Evolutionary conservation across 1,284 basidiomycete genomes (phyloP).

Genomic region (Ustilago hordei): DNA sequence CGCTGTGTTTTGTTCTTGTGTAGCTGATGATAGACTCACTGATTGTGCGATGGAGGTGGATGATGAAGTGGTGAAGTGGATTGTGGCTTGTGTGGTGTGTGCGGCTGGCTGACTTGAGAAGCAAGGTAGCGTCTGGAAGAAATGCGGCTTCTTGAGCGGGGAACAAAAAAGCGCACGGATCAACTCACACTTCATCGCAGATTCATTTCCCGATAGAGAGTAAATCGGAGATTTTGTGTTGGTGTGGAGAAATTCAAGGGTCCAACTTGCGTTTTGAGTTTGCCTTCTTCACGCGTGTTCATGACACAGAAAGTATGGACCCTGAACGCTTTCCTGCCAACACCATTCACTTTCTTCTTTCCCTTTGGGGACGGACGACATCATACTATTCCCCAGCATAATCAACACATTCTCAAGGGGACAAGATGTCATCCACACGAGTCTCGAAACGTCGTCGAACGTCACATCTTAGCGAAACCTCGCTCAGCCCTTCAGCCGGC

Average conservation of each 20-base stretch:
- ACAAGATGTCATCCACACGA: background rate
- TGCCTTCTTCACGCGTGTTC: background rate
- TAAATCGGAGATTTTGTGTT: background rate
- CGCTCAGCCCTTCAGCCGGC: background rate
- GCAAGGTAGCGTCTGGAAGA: background rate
- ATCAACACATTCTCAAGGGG: background rate
- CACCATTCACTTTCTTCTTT: background rate
- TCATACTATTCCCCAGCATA: background rate
- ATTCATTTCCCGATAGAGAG: no score
- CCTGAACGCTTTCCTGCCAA: constrained; percentile 16
- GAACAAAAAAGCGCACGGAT: constrained; percentile 5
- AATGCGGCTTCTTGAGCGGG: background rate
- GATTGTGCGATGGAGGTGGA: constrained; percentile 2
- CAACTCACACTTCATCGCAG: background rate
- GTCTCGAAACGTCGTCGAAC: constrained; percentile 8
- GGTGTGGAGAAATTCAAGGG: constrained; percentile 13
- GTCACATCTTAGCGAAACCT: background rate
- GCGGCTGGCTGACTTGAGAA: constrained; percentile 13
- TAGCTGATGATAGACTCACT: constrained; percentile 15
- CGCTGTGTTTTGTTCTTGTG: background rate
- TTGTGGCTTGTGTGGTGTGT: background rate
- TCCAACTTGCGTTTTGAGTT: constrained; percentile 1
- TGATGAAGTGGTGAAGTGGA: background rate
- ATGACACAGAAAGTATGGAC: background rate
- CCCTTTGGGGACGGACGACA: constrained; percentile 3